These are phyloP conservation scores for Fragilaria crotonensis DNA, from an alignment of 108 stramenopile genomes.

Conservation along the genomic window DNA sequence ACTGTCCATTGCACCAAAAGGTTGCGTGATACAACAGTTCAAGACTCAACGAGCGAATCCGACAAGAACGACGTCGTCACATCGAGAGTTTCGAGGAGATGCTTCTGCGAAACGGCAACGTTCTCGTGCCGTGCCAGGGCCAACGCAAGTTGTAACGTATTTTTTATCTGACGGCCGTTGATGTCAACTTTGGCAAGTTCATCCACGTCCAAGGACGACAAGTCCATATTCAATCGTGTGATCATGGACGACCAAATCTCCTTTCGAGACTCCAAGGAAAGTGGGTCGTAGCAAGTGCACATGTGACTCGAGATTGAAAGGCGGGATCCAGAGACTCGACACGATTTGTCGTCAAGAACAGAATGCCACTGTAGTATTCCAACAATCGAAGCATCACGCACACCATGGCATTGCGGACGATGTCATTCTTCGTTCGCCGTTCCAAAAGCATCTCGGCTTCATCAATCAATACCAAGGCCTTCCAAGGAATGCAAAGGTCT, in stretches of 20 bases:
- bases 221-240: constrained; percentile 32
- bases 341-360: constrained; percentile 62
- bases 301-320: constrained; percentile 58
- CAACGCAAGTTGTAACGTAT: constrained; percentile 52
- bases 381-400: constrained; percentile 60
- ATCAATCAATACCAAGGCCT: constrained; percentile 56
- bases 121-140: constrained; percentile 56
- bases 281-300: constrained; percentile 47
- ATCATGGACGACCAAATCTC: constrained; percentile 45
- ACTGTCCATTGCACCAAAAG: no score
- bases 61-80: background rate
- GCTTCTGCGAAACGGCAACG: constrained; percentile 25
- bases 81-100: constrained; percentile 35
- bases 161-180: constrained; percentile 74
- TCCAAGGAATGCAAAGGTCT: constrained; percentile 38
- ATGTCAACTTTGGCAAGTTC: constrained; percentile 34
- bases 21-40: no score
- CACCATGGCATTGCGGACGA: constrained; percentile 72
- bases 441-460: constrained; percentile 61
- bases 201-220: constrained; percentile 24
- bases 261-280: constrained; percentile 33
- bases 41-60: no score
- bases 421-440: constrained; percentile 31
- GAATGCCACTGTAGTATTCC: constrained; percentile 56
- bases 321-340: constrained; percentile 66